Percentiles rank a stretch among this genome's conserved stretches.
phyloP scores from a whole-genome alignment of 2,329 filamentous ascomycete genomes.

The Aureobasidium leucospermi region DNA sequence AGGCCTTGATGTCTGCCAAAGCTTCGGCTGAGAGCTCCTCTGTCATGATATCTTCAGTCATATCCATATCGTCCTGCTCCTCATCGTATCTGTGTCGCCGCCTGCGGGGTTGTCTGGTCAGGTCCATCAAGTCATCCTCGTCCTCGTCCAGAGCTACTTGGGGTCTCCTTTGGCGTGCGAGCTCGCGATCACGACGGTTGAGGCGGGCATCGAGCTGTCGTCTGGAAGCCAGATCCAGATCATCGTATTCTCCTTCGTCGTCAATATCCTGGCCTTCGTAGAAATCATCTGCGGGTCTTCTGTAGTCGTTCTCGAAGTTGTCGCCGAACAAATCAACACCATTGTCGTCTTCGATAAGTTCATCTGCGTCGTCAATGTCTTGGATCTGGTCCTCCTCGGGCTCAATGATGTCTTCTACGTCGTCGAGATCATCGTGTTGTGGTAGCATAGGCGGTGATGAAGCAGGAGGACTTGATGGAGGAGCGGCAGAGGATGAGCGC shows the following conservation, averaged over 20 bases:
- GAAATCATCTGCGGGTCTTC: conserved; percentile 43
- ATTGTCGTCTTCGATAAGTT: conserved; percentile 62
- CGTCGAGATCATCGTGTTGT: conserved; percentile 56
- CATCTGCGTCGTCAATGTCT: conserved; percentile 61
- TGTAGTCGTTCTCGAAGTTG: conserved; percentile 58
- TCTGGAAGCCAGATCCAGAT: conserved; percentile 58
- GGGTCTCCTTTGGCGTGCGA: conserved; percentile 57
- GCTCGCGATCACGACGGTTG: conserved; percentile 65
- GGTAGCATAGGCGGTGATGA: conserved; percentile 60
- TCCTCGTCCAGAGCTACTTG: conserved; percentile 71
- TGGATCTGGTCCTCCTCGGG: conserved; percentile 60
- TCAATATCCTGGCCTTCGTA: conserved; percentile 70
- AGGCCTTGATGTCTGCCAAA: conserved; percentile 84
- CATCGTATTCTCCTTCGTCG: conserved; percentile 68
- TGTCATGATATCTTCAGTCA: conserved; percentile 90
- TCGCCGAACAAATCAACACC: conserved; percentile 66
- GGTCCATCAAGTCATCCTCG: conserved; percentile 74
- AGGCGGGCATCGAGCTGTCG: conserved; percentile 66
- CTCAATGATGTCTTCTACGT: conserved; percentile 59
- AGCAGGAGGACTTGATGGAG: conserved; percentile 53
- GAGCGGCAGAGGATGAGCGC: conserved; percentile 49
- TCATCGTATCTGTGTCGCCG: conserved; percentile 90
- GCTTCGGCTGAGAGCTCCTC: conserved; percentile 90
- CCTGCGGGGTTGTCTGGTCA: conserved; percentile 77
- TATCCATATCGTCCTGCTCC: conserved; percentile 78